Conservation (phyloP, 2,329 filamentous ascomycete genomes). For the Apiospora kogelbergensis region DNA sequence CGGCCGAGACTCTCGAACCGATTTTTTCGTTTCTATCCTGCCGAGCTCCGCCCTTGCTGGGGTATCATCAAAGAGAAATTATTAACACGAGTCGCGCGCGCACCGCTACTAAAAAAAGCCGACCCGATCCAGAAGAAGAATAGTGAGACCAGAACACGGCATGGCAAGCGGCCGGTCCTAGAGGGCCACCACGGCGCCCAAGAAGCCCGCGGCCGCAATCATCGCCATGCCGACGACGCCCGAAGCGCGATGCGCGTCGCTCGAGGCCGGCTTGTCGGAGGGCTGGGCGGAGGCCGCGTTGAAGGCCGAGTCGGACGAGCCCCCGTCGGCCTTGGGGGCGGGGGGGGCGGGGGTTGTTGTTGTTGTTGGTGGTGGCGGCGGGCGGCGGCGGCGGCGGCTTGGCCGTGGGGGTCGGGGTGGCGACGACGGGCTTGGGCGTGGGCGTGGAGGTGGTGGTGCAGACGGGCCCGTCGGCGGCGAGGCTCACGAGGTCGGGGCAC, state of each 20-base stretch:
- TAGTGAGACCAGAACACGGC: background rate
- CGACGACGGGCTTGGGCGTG: background rate
- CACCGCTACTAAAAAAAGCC: background rate
- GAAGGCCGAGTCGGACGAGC: background rate
- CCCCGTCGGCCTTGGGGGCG: background rate
- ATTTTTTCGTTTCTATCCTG: background rate
- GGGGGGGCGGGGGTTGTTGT: background rate
- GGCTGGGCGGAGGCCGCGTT: background rate
- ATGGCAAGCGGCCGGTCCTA: background rate
- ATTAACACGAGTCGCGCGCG: background rate
- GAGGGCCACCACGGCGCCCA: conserved; percentile 21
- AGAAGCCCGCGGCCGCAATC: conserved; percentile 21
- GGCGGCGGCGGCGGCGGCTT: background rate
- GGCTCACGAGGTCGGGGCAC: conserved; percentile 19
- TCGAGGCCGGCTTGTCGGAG: background rate
- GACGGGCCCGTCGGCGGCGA: conserved; percentile 15
- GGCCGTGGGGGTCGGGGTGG: background rate
- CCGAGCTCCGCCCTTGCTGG: conserved; percentile 3
- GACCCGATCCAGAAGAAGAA: background rate
- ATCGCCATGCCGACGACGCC: conserved; percentile 18
- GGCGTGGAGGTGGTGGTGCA: conserved; percentile 16
- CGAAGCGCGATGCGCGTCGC: background rate
- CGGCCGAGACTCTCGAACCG: background rate
- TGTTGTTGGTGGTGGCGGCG: background rate
- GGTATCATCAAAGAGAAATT: conserved; percentile 1